A percentile compares a stretch with the other conserved stretches of the same genome.
phyloP scores from a whole-genome alignment of 257 asterid genomes.

The Paraleonurus japonicus region DNA sequence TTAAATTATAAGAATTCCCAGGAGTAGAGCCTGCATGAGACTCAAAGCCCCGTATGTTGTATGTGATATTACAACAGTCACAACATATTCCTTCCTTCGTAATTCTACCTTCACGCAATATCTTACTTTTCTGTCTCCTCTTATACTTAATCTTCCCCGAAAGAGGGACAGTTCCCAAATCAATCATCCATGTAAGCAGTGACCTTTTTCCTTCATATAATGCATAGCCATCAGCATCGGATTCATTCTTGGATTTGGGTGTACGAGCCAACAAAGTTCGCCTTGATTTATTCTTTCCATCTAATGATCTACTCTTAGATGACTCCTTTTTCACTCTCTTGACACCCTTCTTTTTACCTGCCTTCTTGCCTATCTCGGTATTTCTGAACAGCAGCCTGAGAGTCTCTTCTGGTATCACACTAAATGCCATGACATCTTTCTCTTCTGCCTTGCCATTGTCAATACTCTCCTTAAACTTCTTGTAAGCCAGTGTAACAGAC shows the following conservation, averaged over 20 bases:
- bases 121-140: slow-evolving; percentile 39
- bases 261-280: slow-evolving; percentile 66
- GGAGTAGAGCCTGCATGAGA: slow-evolving; percentile 61
- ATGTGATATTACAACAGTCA: slow-evolving; percentile 59
- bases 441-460: slow-evolving; percentile 62
- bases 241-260: slow-evolving; percentile 55
- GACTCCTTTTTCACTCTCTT: slow-evolving; percentile 38
- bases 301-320: slow-evolving; percentile 32
- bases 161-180: slow-evolving; percentile 58
- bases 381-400: slow-evolving; percentile 54
- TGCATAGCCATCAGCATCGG: slow-evolving; percentile 43
- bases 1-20: slow-evolving; percentile 49
- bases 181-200: slow-evolving; percentile 90
- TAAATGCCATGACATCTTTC: slow-evolving; percentile 51
- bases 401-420: slow-evolving; percentile 64
- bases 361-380: slow-evolving; percentile 44
- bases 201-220: slow-evolving; percentile 59
- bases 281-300: slow-evolving; percentile 34
- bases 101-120: slow-evolving; percentile 58
- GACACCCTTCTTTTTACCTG: slow-evolving; percentile 30
- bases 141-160: slow-evolving; percentile 56
- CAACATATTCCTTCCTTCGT: slow-evolving; percentile 77
- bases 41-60: slow-evolving; percentile 55
- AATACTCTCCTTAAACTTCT: slow-evolving; percentile 55
- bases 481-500: slow-evolving; percentile 90